Percentiles rank a stretch among this genome's conserved stretches.
Evolutionary conservation across 2,329 filamentous ascomycete genomes (phyloP).

Genomic region (Cercospora sojina): DNA sequence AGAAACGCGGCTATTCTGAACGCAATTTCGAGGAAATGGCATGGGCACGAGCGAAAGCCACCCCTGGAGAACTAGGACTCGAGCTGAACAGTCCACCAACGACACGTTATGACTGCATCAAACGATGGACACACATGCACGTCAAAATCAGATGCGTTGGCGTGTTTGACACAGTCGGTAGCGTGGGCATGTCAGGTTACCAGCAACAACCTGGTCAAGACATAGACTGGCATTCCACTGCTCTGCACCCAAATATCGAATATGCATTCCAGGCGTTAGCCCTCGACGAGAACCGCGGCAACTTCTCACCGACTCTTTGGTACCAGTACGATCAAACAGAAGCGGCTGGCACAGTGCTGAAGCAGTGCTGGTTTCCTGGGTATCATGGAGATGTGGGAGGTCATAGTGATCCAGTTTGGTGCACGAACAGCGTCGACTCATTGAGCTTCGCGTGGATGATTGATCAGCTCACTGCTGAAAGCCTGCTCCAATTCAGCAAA

Average conservation of each 20-base stretch:
- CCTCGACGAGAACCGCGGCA: constrained; percentile 51
- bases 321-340: constrained; percentile 27
- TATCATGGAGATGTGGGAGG: constrained; percentile 53
- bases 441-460: constrained; percentile 44
- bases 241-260: constrained; percentile 39
- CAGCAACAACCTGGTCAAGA: constrained; percentile 21
- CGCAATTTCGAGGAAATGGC: constrained; percentile 21
- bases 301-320: constrained; percentile 54
- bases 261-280: constrained; percentile 56
- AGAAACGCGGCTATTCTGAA: constrained; percentile 15
- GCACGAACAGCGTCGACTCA: constrained; percentile 32
- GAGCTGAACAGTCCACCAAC: constrained; percentile 12
- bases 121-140: constrained; percentile 25
- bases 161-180: constrained; percentile 49
- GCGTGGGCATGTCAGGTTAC: constrained; percentile 26
- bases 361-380: constrained; percentile 56
- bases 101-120: constrained; percentile 20
- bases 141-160: constrained; percentile 43
- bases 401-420: constrained; percentile 34
- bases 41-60: constrained; percentile 16
- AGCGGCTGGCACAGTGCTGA: constrained; percentile 36
- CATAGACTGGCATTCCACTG: constrained; percentile 22
- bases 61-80: constrained; percentile 20
- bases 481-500: constrained; percentile 20
- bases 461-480: constrained; percentile 26